Evolutionary conservation across 106 monocot species (phyloP).

Genomic region (Xerophyta viscosa): DNA sequence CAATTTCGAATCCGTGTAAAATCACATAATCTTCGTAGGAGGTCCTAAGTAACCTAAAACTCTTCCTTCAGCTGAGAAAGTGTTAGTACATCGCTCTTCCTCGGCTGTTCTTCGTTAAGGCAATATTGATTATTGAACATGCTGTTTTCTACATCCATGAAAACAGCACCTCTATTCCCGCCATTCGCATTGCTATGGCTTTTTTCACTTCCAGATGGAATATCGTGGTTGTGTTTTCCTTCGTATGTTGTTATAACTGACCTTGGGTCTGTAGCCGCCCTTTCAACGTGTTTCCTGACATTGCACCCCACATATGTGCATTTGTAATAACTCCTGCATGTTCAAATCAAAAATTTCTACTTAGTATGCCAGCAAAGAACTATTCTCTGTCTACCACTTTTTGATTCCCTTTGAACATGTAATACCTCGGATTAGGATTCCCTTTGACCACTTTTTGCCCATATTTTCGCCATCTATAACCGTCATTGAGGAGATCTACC

Average conservation of each 20-base stretch:
- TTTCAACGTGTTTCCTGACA: slow-evolving; percentile 66
- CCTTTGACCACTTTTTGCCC: slow-evolving; percentile 89
- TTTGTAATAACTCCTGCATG: slow-evolving; percentile 88
- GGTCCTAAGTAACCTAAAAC: too few species aligned
- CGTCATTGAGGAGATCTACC: slow-evolving; percentile 86
- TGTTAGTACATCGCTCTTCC: too few species aligned
- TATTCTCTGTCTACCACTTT: too few species aligned
- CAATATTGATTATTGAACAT: too few species aligned
- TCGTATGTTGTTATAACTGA: slow-evolving; percentile 83
- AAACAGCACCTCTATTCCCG: background rate
- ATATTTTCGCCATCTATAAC: slow-evolving; percentile 89
- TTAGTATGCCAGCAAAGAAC: too few species aligned
- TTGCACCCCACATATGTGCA: slow-evolving; percentile 46
- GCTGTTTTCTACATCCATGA: too few species aligned
- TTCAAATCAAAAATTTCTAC: too few species aligned
- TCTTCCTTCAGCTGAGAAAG: too few species aligned
- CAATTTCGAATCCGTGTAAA: too few species aligned
- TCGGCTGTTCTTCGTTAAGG: too few species aligned
- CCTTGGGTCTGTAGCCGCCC: slow-evolving; percentile 56
- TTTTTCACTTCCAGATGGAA: slow-evolving; percentile 46
- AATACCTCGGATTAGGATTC: slow-evolving; percentile 78
- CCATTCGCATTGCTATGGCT: slow-evolving; percentile 25
- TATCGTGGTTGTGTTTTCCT: slow-evolving; percentile 77
- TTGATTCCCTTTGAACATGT: too few species aligned
- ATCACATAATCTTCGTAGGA: too few species aligned